Evolutionary conservation across 2,329 filamentous ascomycete species (phyloP).

Genomic region (Sporothrix inflata): DNA sequence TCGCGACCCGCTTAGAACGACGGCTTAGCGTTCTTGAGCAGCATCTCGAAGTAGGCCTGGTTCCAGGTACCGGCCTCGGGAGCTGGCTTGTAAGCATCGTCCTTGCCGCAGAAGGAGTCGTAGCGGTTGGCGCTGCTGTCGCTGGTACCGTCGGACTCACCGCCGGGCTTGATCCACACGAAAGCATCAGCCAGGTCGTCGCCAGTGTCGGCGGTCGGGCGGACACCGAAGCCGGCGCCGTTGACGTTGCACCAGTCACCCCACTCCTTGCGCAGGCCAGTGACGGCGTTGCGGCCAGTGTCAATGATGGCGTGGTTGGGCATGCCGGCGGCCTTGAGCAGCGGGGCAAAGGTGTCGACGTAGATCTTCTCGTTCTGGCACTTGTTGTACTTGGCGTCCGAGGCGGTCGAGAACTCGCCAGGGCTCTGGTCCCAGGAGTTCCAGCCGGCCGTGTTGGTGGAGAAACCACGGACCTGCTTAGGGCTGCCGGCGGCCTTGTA

Average conservation of each 20-base stretch:
- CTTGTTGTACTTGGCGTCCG: slow-evolving; percentile 47
- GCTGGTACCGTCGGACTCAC: slow-evolving; percentile 52
- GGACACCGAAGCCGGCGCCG: slow-evolving; percentile 62
- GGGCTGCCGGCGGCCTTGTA: slow-evolving; percentile 46
- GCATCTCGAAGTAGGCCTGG: slow-evolving; percentile 51
- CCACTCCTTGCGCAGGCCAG: slow-evolving; percentile 49
- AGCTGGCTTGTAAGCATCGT: slow-evolving; percentile 46
- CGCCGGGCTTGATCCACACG: slow-evolving; percentile 69
- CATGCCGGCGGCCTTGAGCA: slow-evolving; percentile 46
- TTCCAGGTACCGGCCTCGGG: slow-evolving; percentile 50
- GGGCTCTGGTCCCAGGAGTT: slow-evolving; percentile 45
- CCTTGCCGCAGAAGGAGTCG: slow-evolving; percentile 46
- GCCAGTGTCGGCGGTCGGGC: slow-evolving; percentile 61
- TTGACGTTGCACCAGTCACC: slow-evolving; percentile 58
- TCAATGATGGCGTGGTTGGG: slow-evolving; percentile 50
- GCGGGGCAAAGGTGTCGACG: slow-evolving; percentile 46
- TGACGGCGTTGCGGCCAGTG: slow-evolving; percentile 47
- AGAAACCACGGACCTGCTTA: slow-evolving; percentile 45
- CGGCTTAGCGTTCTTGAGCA: slow-evolving; percentile 48
- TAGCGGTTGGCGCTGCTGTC: slow-evolving; percentile 43
- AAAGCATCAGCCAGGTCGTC: slow-evolving; percentile 62
- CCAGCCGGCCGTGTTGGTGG: slow-evolving; percentile 48
- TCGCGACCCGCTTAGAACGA: slow-evolving; percentile 36
- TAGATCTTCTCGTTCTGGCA: slow-evolving; percentile 50
- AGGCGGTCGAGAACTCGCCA: slow-evolving; percentile 48